phyloP scores from a whole-genome alignment of 2,329 filamentous ascomycete genomes.

The Stagonosporopsis chrysanthemi region DNA sequence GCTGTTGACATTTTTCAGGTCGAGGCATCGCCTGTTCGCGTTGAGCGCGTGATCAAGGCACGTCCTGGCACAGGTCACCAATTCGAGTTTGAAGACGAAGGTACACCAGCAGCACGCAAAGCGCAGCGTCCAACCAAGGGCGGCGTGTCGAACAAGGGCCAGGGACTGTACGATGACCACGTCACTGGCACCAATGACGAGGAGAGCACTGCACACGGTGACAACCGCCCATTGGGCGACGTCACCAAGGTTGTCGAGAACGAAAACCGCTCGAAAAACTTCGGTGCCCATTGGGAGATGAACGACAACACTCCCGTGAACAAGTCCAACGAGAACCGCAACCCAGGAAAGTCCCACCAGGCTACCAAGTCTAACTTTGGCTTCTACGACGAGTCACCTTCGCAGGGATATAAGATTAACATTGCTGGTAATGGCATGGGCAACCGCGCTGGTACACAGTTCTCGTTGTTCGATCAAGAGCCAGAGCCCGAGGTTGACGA shows the following conservation, averaged over 20 bases:
- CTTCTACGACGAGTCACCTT: constrained; percentile 40
- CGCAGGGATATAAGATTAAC: constrained; percentile 44
- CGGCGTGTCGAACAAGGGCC: constrained; percentile 69
- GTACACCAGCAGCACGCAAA: constrained; percentile 61
- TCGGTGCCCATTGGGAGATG: constrained; percentile 79
- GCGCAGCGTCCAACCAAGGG: constrained; percentile 50
- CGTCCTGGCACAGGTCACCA: constrained; percentile 83
- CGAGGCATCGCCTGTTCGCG: constrained; percentile 65
- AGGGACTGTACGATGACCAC: constrained; percentile 79
- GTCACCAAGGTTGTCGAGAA: constrained; percentile 78
- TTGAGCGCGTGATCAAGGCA: constrained; percentile 68
- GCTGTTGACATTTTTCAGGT: constrained; percentile 53
- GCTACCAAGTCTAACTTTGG: constrained; percentile 57
- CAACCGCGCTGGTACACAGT: constrained; percentile 45
- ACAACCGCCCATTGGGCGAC: constrained; percentile 63
- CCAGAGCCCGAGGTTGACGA: constrained; percentile 38
- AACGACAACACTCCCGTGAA: constrained; percentile 67
- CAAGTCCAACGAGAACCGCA: constrained; percentile 51
- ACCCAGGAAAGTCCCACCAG: constrained; percentile 62
- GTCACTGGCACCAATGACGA: constrained; percentile 64
- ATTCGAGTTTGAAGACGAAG: constrained; percentile 84
- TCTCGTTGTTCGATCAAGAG: constrained; percentile 48
- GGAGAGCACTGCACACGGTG: constrained; percentile 54
- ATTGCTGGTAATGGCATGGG: constrained; percentile 52
- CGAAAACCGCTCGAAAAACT: constrained; percentile 76